Conservation (phyloP, 2,329 filamentous ascomycete genomes). For the Microcyclospora tardicrescens region DNA sequence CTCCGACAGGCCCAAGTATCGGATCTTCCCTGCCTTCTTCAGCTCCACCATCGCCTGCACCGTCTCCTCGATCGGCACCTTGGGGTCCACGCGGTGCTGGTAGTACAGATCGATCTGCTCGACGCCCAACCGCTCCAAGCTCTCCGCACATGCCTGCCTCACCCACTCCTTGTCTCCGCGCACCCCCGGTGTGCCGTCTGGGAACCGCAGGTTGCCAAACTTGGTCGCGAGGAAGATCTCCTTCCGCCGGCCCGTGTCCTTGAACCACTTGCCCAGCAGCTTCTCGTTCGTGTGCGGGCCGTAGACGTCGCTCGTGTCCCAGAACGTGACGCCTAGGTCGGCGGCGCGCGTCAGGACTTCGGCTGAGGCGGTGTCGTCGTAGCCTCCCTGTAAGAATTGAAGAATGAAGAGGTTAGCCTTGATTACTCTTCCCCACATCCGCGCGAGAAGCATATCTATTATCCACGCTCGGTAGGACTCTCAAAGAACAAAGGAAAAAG, state of each 20-base stretch:
- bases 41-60: slow-evolving; percentile 32
- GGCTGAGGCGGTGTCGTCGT: slow-evolving; percentile 15
- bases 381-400: slow-evolving; percentile 10
- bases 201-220: slow-evolving; percentile 19
- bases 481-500: background rate
- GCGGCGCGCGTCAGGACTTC: slow-evolving; percentile 16
- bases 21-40: slow-evolving; percentile 41
- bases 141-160: slow-evolving; percentile 23
- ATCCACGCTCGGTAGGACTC: background rate
- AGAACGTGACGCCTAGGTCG: slow-evolving; percentile 14
- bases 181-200: slow-evolving; percentile 12
- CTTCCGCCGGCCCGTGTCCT: slow-evolving; percentile 24
- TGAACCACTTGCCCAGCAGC: slow-evolving; percentile 29
- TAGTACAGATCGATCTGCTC: slow-evolving; percentile 33
- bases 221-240: slow-evolving; percentile 32
- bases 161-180: slow-evolving; percentile 27
- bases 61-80: slow-evolving; percentile 33
- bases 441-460: background rate
- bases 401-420: too few species aligned
- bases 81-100: slow-evolving; percentile 31
- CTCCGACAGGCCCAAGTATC: slow-evolving; percentile 39
- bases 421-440: too few species aligned
- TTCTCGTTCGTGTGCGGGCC: slow-evolving; percentile 20
- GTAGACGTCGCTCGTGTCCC: slow-evolving; percentile 20
- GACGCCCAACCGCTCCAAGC: slow-evolving; percentile 25